A percentile compares a stretch with the other conserved stretches of the same genome.
Evolutionary conservation across 1,139 yeast genomes (phyloP).

Genomic region (Saccharomycopsis hybrid): DNA sequence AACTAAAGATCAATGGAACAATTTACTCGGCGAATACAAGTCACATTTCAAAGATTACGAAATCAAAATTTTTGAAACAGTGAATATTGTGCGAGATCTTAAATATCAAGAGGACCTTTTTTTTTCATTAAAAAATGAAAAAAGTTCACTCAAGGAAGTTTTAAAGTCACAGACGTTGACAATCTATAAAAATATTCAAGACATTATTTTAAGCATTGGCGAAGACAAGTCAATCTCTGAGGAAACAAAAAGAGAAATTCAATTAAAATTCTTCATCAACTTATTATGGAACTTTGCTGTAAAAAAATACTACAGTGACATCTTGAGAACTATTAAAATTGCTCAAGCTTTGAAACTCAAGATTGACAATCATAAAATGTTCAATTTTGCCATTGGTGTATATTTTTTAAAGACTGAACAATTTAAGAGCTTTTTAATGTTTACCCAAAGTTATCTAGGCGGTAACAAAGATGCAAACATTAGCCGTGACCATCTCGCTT

Average conservation of each 20-base stretch:
- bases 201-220: conserved; percentile 4
- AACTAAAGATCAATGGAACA: too few species aligned
- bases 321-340: conserved; percentile 11
- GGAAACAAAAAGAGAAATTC: neutral
- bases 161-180: conserved; percentile 2
- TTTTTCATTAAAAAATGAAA: conserved; percentile 6
- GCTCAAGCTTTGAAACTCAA: neutral
- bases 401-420: conserved; percentile 13
- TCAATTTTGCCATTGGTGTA: conserved; percentile 6
- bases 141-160: neutral
- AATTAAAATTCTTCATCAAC: neutral
- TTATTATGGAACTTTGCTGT: conserved; percentile 1
- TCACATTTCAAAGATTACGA: neutral
- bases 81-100: conserved; percentile 1
- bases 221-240: neutral
- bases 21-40: too few species aligned
- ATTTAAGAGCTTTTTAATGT: conserved; percentile 5
- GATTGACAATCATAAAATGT: neutral
- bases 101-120: conserved; percentile 12
- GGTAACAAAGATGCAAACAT: neutral
- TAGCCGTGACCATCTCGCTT: neutral
- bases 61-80: neutral
- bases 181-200: conserved; percentile 10
- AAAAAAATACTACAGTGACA: conserved; percentile 12
- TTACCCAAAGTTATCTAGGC: neutral